Percentiles rank a stretch among this genome's conserved stretches.
These are phyloP conservation scores for Saccharomycopsis microspora DNA, from an alignment of 805 yeast species.

Conservation along the genomic window DNA sequence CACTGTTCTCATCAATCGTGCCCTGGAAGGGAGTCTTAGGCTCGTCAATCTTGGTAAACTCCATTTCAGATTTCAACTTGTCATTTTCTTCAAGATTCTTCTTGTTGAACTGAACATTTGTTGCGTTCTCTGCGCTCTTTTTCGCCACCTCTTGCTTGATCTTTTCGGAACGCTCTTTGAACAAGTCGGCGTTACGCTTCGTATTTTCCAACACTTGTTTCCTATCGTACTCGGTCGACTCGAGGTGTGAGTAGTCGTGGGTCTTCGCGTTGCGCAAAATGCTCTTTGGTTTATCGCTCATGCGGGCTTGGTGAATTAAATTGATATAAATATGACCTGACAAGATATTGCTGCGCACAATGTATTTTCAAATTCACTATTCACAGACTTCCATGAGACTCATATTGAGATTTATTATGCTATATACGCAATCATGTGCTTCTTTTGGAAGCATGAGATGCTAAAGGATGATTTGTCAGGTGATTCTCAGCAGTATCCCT, in stretches of 20 bases:
- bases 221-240: slow-evolving; percentile 24
- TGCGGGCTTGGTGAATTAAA: neutral
- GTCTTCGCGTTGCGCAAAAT: slow-evolving; percentile 15
- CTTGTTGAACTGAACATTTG: slow-evolving; percentile 70
- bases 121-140: slow-evolving; percentile 23
- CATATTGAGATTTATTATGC: no score
- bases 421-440: no score
- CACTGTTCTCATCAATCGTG: slow-evolving; percentile 64
- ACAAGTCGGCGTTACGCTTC: slow-evolving; percentile 52
- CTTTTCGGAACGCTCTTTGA: slow-evolving; percentile 25
- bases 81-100: slow-evolving; percentile 52
- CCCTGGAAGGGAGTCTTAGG: slow-evolving; percentile 95
- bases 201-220: slow-evolving; percentile 75
- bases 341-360: no score
- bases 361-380: no score
- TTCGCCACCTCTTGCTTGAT: slow-evolving; percentile 35
- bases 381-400: no score
- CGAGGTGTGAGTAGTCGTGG: slow-evolving; percentile 6
- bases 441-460: no score
- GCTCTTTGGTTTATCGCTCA: slow-evolving; percentile 13
- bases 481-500: no score
- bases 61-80: slow-evolving; percentile 24
- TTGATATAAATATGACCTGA: no score
- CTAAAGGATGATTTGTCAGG: no score
- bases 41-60: slow-evolving; percentile 73